Evolutionary conservation across 345 rosid genomes (phyloP).

Genomic region (Eucalyptus sideroxylon): DNA sequence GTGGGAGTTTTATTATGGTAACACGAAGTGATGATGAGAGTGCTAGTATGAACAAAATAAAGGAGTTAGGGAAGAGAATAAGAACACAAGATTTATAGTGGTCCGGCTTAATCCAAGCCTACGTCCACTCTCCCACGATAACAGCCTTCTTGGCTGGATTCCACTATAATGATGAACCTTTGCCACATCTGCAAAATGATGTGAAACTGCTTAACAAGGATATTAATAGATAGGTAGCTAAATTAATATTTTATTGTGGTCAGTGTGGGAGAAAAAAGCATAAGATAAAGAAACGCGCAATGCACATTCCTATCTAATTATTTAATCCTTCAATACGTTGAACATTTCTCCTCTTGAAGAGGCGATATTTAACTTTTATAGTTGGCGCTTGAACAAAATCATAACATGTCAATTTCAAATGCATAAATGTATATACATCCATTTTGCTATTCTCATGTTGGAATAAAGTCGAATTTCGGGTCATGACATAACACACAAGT

Average conservation of each 20-base stretch:
- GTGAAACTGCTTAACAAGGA: background rate
- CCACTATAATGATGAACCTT: background rate
- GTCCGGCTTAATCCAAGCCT: too few relatives aligned
- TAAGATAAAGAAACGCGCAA: background rate
- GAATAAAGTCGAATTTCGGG: background rate
- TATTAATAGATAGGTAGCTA: background rate
- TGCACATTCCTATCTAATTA: background rate
- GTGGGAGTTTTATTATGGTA: background rate
- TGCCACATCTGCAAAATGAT: background rate
- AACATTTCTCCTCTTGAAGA: background rate
- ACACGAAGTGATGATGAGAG: too few relatives aligned
- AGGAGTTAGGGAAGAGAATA: too few relatives aligned
- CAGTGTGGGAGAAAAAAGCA: background rate
- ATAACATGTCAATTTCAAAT: background rate
- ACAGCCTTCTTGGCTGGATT: too few relatives aligned
- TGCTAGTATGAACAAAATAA: too few relatives aligned
- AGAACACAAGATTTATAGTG: too few relatives aligned
- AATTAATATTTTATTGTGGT: background rate
- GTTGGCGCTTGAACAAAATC: background rate
- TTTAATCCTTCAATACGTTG: background rate
- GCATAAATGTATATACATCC: background rate
- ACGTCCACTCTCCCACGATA: too few relatives aligned
- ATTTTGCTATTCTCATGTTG: background rate
- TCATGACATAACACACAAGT: background rate
- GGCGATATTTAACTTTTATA: accelerated